phyloP scores from a whole-genome alignment of 2,329 filamentous ascomycete species.

The Podosphaera aphanis region DNA sequence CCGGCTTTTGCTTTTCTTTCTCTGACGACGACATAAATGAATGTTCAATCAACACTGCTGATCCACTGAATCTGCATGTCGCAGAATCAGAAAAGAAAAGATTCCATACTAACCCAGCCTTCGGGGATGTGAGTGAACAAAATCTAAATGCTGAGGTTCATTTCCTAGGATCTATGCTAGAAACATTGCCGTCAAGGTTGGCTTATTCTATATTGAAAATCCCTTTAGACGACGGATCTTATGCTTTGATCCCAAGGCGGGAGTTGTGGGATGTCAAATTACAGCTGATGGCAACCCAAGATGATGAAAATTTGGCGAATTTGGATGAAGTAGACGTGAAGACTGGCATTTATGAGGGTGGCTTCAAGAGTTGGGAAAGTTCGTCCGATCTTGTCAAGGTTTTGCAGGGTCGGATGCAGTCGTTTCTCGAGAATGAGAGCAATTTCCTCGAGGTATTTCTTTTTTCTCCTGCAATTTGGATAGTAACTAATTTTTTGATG shows the following conservation, averaged over 20 bases:
- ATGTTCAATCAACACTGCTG: slow-evolving; percentile 5
- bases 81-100: slow-evolving; percentile 16
- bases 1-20: slow-evolving; percentile 27
- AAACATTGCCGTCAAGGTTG: slow-evolving; percentile 46
- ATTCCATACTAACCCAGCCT: slow-evolving; percentile 21
- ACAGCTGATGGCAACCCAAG: slow-evolving; percentile 56
- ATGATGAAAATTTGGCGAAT: slow-evolving; percentile 24
- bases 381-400: slow-evolving; percentile 57
- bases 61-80: slow-evolving; percentile 6
- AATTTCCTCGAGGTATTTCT: slow-evolving; percentile 14
- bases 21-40: slow-evolving; percentile 40
- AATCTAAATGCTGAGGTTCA: slow-evolving; percentile 31
- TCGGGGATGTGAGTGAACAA: slow-evolving; percentile 37
- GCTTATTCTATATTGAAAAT: slow-evolving; percentile 41
- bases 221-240: slow-evolving; percentile 25
- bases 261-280: slow-evolving; percentile 64
- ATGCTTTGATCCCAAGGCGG: slow-evolving; percentile 38
- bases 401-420: slow-evolving; percentile 2
- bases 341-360: slow-evolving; percentile 65
- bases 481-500: slow-evolving; percentile 3
- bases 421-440: slow-evolving; percentile 3
- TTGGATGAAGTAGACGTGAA: slow-evolving; percentile 51
- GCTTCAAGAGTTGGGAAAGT: slow-evolving; percentile 80
- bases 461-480: neutral
- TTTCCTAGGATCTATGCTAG: slow-evolving; percentile 26